Conservation (phyloP, 1,284 basidiomycete genomes). For the Coriolopsis trogii region DNA sequence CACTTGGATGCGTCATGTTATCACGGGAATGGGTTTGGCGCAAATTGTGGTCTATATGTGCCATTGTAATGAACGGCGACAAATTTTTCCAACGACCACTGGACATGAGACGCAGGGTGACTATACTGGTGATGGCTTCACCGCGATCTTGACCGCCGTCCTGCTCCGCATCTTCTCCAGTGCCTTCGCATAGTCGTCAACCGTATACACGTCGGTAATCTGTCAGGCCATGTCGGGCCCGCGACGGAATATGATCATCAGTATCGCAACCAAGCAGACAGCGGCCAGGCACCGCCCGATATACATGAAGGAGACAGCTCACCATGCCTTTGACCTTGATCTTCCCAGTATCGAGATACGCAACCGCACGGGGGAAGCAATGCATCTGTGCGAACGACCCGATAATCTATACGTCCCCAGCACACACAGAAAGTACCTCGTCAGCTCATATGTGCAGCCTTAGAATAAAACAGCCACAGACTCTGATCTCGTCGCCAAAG, state of each 20-base stretch:
- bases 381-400: conserved; percentile 85
- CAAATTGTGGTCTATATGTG: too few relatives aligned
- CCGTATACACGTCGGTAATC: conserved; percentile 74
- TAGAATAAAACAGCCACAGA: conserved; percentile 33
- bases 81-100: too few relatives aligned
- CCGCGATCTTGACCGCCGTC: conserved; percentile 68
- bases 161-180: conserved; percentile 84
- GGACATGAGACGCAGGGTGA: too few relatives aligned
- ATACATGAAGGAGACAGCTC: not conserved
- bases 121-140: conserved; percentile 48
- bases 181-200: conserved; percentile 80
- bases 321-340: conserved; percentile 85
- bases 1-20: too few relatives aligned
- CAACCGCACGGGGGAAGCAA: conserved; percentile 88
- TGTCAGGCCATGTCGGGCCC: conserved; percentile 30
- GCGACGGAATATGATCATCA: too few relatives aligned
- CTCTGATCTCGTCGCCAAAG: conserved; percentile 84
- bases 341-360: conserved; percentile 86
- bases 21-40: too few relatives aligned
- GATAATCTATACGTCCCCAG: conserved; percentile 78
- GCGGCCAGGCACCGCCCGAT: too few relatives aligned
- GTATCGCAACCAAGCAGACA: too few relatives aligned
- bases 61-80: too few relatives aligned
- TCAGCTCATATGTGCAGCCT: too few relatives aligned
- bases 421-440: too few relatives aligned